A percentile compares a stretch with the other conserved stretches of the same genome.
Evolutionary conservation across 176 grass and related monocot species (phyloP).

Genomic region (Luzula sylvatica): DNA sequence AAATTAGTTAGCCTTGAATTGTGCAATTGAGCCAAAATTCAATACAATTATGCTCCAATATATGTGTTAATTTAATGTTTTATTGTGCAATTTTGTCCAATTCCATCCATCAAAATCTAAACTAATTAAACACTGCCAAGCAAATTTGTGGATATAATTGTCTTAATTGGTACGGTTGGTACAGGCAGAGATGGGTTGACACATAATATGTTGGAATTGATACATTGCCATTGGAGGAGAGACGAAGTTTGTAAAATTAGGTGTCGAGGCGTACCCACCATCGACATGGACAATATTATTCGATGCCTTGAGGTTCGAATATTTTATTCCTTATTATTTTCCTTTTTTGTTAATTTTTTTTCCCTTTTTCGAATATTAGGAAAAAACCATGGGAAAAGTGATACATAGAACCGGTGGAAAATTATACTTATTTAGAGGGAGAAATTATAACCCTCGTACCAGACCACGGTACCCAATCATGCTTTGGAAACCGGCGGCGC

Average conservation of each 20-base stretch:
- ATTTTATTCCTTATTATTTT: too few relatives aligned
- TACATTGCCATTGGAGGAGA: constrained; percentile 94
- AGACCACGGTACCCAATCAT: constrained; percentile 85
- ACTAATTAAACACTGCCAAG: background rate
- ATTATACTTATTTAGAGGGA: constrained; percentile 69
- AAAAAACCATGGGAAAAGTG: constrained; percentile 78
- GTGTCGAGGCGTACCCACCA: constrained; percentile 81
- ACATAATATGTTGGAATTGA: constrained; percentile 97
- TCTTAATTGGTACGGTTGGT: constrained; percentile 2
- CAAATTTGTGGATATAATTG: constrained; percentile 14
- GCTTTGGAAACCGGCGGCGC: constrained; percentile 92
- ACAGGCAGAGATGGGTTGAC: constrained; percentile 95
- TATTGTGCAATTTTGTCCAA: background rate
- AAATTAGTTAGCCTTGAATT: too few relatives aligned
- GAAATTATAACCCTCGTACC: constrained; percentile 50
- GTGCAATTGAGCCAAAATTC: too few relatives aligned
- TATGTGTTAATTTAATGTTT: too few relatives aligned
- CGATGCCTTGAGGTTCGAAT: constrained; percentile 66
- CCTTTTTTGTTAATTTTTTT: too few relatives aligned
- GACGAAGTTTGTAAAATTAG: constrained; percentile 93
- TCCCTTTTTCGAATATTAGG: constrained; percentile 32
- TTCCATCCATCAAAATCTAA: constrained; percentile 6
- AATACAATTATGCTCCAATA: background rate
- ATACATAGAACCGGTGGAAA: constrained; percentile 63
- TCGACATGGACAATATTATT: constrained; percentile 91